Conservation (phyloP, 2,329 filamentous ascomycete species). For the Fusarium sp. region DNA sequence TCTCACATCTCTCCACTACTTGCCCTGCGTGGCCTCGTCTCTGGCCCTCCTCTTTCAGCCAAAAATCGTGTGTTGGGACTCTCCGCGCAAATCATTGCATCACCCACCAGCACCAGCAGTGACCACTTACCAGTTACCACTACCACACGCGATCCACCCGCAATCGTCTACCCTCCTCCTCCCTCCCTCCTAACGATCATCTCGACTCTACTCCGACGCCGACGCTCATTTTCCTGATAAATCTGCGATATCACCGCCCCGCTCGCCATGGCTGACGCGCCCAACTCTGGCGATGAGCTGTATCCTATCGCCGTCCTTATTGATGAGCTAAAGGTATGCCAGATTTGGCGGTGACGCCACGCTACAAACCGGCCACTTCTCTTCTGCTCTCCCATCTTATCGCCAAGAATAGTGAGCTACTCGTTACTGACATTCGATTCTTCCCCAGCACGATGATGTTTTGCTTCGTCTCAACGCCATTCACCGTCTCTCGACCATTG, state of each 20-base stretch:
- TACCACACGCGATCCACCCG: conserved; percentile 50
- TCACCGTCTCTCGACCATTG: conserved; percentile 97
- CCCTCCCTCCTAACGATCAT: conserved; percentile 41
- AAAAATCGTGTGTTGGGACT: conserved; percentile 51
- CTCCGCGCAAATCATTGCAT: conserved; percentile 53
- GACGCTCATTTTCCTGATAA: conserved; percentile 43
- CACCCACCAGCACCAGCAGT: conserved; percentile 42
- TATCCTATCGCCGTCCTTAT: conserved; percentile 99
- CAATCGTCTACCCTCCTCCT: conserved; percentile 43
- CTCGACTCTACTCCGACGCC: conserved; percentile 40
- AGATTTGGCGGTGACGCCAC: conserved; percentile 50
- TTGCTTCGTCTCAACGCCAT: conserved; percentile 98
- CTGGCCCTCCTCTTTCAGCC: conserved; percentile 34
- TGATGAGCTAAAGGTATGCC: conserved; percentile 94
- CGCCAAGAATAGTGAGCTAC: conserved; percentile 43
- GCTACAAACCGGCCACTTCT: conserved; percentile 29
- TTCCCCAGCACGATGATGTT: conserved; percentile 91
- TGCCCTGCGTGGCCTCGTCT: conserved; percentile 23
- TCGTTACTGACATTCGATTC: conserved; percentile 40
- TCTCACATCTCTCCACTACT: conserved; percentile 10
- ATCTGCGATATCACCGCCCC: conserved; percentile 51
- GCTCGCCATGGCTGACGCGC: conserved; percentile 86
- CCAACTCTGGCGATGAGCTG: conserved; percentile 95
- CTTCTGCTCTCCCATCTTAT: conserved; percentile 28
- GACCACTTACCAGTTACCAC: background rate